Evolutionary conservation across 139 green algal genomes (phyloP), one percentile per base, ranked within the genome.

Genomic region (Chlorella sp.): DNA sequence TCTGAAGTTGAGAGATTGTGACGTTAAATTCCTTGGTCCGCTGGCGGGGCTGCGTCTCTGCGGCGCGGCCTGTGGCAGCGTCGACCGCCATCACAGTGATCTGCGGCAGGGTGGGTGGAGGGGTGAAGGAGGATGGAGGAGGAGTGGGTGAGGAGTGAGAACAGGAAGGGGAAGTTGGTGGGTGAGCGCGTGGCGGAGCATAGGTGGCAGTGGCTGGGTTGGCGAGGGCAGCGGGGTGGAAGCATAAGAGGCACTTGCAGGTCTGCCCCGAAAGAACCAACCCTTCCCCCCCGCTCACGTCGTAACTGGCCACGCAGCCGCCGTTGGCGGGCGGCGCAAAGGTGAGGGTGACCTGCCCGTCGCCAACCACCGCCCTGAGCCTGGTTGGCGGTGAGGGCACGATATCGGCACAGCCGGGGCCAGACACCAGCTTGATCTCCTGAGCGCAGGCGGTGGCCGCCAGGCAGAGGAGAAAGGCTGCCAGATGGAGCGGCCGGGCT

Each of bases 21-120:
- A 79, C 57, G 24, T n/a, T 80, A 36, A 85, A 85, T 34, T 89
- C 18, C 22, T 34, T 22, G 32, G 85, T 89, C 71, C 34, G 36
- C 42, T 73, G 71, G 40, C 60, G 82, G 82, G 82, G 82, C 34
- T n/a, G 48, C 48, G 14, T 26, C 37, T 36, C 36, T 12, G 64
- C 40, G 37, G 39, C 32, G 66, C 66, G 73, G 15, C 15, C 7
- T 30, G 71, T 30, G 48, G 22, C 19, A 14, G 22, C 21, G 34
- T 89, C 85, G 30, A 82, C 40, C 5, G 73, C 34, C 21, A 89
- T n/a, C 21, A 89, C 48, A 9, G 48, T 83, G 15, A 89, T 48
- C 48, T 89, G 42, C 79, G 22, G 71, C 24, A 76, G 68, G 68
- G 68, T 34, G 22, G 68, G 68, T 34, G 19, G 77, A 36, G 3